Evolutionary conservation across 2,329 filamentous ascomycete genomes (phyloP).

Genomic region (Cadophora luteo-olivacea): DNA sequence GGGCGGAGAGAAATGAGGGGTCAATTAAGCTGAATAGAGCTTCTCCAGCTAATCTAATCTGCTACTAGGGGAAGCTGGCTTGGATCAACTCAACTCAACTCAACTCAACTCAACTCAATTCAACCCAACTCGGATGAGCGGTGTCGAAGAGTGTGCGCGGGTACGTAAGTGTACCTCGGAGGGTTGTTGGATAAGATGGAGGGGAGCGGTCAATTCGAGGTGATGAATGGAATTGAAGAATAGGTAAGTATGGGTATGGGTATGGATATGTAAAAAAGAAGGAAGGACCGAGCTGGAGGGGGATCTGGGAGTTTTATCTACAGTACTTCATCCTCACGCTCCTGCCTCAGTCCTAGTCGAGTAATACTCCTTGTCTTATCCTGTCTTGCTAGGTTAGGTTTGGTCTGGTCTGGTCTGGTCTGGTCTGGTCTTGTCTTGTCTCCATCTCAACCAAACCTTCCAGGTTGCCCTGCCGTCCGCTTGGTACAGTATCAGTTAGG

Average conservation of each 20-base stretch:
- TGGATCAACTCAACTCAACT: neutral
- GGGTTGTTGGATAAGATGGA: constrained; percentile 1
- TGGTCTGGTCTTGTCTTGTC: neutral
- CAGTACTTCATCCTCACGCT: neutral
- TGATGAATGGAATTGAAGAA: neutral
- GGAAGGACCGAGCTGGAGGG: constrained; percentile 8
- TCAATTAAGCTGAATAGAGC: constrained; percentile 25
- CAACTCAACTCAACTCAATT: too few species aligned
- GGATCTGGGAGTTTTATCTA: constrained; percentile 13
- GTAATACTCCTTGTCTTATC: neutral
- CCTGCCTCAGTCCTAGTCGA: constrained; percentile 4
- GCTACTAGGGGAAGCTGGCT: neutral
- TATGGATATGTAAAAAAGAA: neutral
- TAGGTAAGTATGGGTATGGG: too few species aligned
- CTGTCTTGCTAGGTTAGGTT: neutral
- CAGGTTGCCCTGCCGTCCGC: neutral
- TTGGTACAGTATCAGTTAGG: constrained; percentile 15
- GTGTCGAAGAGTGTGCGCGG: constrained; percentile 6
- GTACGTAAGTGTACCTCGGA: neutral
- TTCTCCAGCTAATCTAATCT: constrained; percentile 23
- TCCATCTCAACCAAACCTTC: neutral
- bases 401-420: neutral
- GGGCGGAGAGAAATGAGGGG: neutral
- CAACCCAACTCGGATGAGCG: neutral
- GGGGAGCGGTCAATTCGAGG: neutral